Evolutionary conservation across 2,329 filamentous ascomycete genomes (phyloP).

Genomic region (Penicillium sp.): DNA sequence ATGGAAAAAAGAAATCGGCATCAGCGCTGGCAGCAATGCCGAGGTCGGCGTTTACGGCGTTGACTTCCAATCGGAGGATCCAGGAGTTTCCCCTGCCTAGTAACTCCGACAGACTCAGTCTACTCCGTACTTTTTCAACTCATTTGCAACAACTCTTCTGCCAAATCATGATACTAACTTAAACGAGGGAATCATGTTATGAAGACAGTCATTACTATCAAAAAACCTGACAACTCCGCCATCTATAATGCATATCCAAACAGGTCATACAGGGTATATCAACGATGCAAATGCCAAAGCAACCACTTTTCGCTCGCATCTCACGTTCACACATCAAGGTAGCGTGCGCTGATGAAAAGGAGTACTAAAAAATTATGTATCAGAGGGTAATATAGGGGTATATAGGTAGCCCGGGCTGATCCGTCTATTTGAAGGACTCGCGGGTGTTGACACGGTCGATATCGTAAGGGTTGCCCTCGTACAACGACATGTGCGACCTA

Average conservation of each 20-base stretch:
- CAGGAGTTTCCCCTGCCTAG: neutral
- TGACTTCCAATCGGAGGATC: constrained; percentile 16
- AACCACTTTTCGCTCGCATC: constrained; percentile 17
- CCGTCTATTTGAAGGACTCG: constrained; percentile 39
- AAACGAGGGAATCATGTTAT: constrained; percentile 2
- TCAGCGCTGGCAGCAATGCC: neutral
- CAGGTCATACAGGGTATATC: constrained; percentile 26
- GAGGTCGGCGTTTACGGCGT: constrained; percentile 18
- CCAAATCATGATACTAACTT: neutral
- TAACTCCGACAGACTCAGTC: neutral
- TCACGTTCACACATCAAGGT: constrained; percentile 21
- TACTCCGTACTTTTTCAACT: neutral
- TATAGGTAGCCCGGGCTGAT: neutral
- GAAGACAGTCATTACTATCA: neutral
- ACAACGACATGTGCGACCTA: constrained; percentile 31
- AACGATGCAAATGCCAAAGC: constrained; percentile 21
- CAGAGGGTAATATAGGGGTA: constrained; percentile 3
- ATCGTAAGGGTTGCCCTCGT: constrained; percentile 51
- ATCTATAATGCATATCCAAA: constrained; percentile 22
- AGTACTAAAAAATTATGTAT: constrained; percentile 29
- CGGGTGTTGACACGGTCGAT: constrained; percentile 51
- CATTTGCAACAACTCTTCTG: neutral
- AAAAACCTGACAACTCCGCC: constrained; percentile 13
- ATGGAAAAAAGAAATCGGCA: constrained; percentile 3
- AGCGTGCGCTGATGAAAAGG: constrained; percentile 5